These are phyloP conservation scores for Asclepias syriaca DNA, from an alignment of 257 asterid genomes.

Conservation along the genomic window DNA sequence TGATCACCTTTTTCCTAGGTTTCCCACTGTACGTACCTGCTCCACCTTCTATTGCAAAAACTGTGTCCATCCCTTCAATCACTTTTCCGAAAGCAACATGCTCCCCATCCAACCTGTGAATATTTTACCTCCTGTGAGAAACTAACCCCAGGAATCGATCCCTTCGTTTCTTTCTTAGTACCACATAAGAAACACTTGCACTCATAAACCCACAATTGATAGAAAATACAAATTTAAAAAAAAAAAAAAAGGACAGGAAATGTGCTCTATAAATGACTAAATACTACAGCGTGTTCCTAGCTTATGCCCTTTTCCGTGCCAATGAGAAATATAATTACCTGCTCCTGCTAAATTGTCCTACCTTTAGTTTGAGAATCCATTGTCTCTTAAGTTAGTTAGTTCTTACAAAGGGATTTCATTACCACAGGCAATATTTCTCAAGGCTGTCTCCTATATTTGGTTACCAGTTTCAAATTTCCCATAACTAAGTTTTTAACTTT, in stretches of 20 bases:
- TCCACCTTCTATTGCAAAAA: slow-evolving; percentile 87
- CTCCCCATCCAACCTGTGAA: slow-evolving; percentile 85
- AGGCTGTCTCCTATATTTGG: no score
- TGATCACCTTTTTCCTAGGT: slow-evolving; percentile 85
- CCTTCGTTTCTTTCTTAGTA: background rate
- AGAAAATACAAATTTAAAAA: background rate
- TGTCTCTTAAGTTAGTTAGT: no score
- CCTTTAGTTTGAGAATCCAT: no score
- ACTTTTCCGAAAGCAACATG: slow-evolving; percentile 91
- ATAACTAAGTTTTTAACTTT: no score
- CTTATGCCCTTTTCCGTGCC: background rate
- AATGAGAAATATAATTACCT: background rate
- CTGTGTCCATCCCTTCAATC: slow-evolving; percentile 92
- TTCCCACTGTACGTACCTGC: slow-evolving; percentile 97
- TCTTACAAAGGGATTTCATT: no score
- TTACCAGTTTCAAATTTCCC: no score
- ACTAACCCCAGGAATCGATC: background rate
- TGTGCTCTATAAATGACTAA: background rate
- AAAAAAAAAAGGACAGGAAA: background rate
- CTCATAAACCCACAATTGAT: background rate
- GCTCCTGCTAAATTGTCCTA: no score
- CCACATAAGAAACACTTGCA: background rate
- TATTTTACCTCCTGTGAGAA: background rate
- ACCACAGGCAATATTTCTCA: no score
- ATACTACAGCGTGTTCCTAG: background rate